Base-by-base conservation (phyloP, 805 yeast species). In the Yarrowia porcina region DNA sequence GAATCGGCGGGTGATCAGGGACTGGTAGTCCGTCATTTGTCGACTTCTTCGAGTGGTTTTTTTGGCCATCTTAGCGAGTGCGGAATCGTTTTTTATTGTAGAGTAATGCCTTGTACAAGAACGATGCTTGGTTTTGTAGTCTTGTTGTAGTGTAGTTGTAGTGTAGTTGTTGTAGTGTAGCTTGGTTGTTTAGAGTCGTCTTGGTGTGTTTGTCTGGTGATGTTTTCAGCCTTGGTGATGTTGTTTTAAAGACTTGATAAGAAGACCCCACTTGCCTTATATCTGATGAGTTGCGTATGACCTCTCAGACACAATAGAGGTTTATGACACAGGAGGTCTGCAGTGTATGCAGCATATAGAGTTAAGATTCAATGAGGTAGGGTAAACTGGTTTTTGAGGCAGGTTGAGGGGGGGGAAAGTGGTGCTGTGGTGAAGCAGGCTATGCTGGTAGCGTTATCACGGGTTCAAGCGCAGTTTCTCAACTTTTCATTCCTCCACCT, bases 281-380 rank as follows among this genome's bases (percentile, higher is more conserved):
- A 23, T 15, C 45, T 41, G 45, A n/a, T 41, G 45, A 23, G 10
- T 41, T 41, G 45, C 28, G 30, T 41, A 41, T 23, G 11, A 30
- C 54, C 38, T 28, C 23, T 44, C 35, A 32, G 27, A 49, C 10
- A 49, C 57, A 49, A 49, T 49, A 49, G 57, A 32, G 39, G 57
- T 45, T 45, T 45, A 45, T 45, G 41, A 49, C 41, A 35, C 57
- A 49, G 57, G 57, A 49, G 41, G 41, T 23, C 57, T 49, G 57
- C 57, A 49, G 57, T 32, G 25, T 49, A 35, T 49, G 57, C 57
- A 33, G 32, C 33, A 11, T 2, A 33, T 35, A n/a, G 17, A 28
- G 41, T 49, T 49, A 49, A 49, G 57, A 39, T 49, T 49, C 57
- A 35, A 49, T 49, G 57, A 49, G 57, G 41, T 23, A 33, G 57